Conservation (phyloP, 73 alveolate genomes). For the Symbiodinium pilosum region DNA sequence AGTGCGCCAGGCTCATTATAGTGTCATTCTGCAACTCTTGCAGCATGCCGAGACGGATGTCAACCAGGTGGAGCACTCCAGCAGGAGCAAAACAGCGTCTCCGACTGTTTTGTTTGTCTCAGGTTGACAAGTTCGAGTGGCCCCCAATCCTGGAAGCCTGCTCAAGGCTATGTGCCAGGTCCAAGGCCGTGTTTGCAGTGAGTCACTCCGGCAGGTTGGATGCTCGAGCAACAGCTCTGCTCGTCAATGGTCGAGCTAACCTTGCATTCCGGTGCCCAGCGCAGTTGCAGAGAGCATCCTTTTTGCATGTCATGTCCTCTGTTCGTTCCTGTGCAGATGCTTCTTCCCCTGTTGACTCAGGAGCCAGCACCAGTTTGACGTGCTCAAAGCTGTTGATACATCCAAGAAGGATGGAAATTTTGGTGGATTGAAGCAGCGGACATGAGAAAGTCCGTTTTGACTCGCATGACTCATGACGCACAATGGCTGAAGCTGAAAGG, state of each 20-base stretch:
- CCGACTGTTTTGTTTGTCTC: neutral
- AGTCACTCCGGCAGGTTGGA: conserved; percentile 17
- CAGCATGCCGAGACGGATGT: conserved; percentile 87
- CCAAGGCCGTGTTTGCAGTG: neutral
- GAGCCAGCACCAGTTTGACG: conserved; percentile 94
- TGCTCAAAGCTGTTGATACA: conserved; percentile 85
- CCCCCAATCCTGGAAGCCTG: conserved; percentile 92
- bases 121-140: conserved; percentile 93
- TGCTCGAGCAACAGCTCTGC: conserved; percentile 77
- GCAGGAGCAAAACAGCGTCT: neutral
- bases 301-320: neutral
- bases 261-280: conserved; percentile 42
- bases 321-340: neutral
- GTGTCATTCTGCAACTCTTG: conserved; percentile 79
- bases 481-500: neutral
- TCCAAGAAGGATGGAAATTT: conserved; percentile 66
- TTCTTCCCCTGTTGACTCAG: no score
- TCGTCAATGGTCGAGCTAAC: conserved; percentile 74
- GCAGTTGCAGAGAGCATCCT: neutral
- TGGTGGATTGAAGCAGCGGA: no score
- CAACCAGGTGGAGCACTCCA: conserved; percentile 54
- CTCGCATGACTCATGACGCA: no score
- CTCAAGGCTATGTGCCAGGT: conserved; percentile 32
- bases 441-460: no score
- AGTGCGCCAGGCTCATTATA: conserved; percentile 48